Evolutionary conservation across 768 basidiomycete genomes (phyloP), one percentile per base, ranked within the genome.

Genomic region (Hirschioporus abietinus): DNA sequence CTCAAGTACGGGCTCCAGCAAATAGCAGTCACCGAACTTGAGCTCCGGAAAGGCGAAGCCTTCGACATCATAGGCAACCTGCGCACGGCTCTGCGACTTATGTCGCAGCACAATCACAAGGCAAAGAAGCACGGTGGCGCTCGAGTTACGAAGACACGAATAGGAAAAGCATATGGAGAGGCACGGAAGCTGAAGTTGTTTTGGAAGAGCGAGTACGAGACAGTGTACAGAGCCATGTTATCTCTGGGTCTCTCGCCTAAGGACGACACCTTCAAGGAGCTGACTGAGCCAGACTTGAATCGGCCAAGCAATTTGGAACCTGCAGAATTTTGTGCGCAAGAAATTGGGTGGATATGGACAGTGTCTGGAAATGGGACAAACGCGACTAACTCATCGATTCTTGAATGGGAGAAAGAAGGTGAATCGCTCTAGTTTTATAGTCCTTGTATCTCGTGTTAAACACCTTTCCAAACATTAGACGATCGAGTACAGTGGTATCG

Each of bases 401-500:
- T 52, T 52, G 42, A 52, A 52, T 52, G 42, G 42, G 42, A 52
- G 42, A 52, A 52, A 52, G 42, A 52, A 52, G 42, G 42, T 52
- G 12, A 52, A 52, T 15, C 8, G 30, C 30, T 52, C 20, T 52
- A 36, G 20, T 52, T 52, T 15, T 3, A 1, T 52, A 6, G 4
- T 52, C 3, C 12, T 52, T 52, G 20, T 5, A 52, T 15, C 8
- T 30, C 30, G 30, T 8, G 8, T 30, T 30, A 30, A 30, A 30
- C 4, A 30, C 30, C 8, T n/a, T n/a, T n/a, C 8, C 30, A 8
- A 30, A 30, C 30, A 2, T 30, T 30, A 52, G 42, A 52, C 12
- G 42, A 52, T 52, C 42, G 42, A 3, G 42, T 52, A 10, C 42
- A 52, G 12, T 52, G 42, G 42, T 52, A 52, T 52, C 42, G 20